Evolutionary conservation across 345 rosid species (phyloP), one percentile per base, ranked within the genome.

Genomic region (Eutrema heterophyllum): DNA sequence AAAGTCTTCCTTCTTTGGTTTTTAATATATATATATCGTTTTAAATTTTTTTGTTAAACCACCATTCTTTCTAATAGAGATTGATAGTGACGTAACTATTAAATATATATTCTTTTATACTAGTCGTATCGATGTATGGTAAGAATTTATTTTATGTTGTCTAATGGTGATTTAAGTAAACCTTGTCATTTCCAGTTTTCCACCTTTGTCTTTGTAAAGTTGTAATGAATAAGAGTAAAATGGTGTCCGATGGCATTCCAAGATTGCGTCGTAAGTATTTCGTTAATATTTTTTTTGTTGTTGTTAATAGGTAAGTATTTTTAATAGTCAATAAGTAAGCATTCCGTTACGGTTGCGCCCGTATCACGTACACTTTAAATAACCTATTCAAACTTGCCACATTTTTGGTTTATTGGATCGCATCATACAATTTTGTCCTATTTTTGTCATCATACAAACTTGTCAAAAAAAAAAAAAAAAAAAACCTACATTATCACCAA

Each of bases 1-100:
- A 48, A 48, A 48, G 53, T 50, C 68, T 71, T 57, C 5, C 7
- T 70, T 26, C 6, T 40, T 9, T 12, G 5, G 5, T 54, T 32
- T 13, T 21, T 27, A 8, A n/a, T 35, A 12, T 11, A 10, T 11
- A 12, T 13, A 43, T 43, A 11, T 63, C 3, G 0, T 0, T 8
- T 13, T 21, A 14, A 24, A 67, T n/a, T 21, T 27, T 67, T 49
- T 53, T 39, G 60, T 52, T 39, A 39, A 27, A 26, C 36, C 40
- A 24, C 39, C 27, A 53, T 56, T 68, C 11, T 53, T 15, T 40
- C 12, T 16, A 15, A 51, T 8, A 8, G 30, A 39, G n/a, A 8
- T 39, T 50, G 75, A 71, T 63, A 51, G 69, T 41, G 76, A 52
- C 21, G 54, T 72, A 72, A 62, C 7, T 41, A 30, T 2, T 21